phyloP scores from a whole-genome alignment of 2,329 filamentous ascomycete genomes.

The Venturia effusa region DNA sequence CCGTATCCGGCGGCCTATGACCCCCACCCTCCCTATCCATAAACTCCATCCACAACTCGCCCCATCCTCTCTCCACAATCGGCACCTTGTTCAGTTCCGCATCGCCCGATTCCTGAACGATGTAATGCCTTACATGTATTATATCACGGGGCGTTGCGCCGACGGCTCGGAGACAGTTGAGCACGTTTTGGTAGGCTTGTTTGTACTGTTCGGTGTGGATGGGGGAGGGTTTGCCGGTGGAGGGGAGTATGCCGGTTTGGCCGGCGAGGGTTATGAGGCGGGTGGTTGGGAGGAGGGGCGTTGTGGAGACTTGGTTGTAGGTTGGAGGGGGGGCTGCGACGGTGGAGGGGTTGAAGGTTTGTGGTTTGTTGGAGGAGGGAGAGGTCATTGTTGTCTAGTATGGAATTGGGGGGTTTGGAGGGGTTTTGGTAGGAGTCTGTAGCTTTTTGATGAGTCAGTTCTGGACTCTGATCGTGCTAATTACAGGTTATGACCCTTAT shows the following conservation, averaged over 20 bases:
- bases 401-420: too few species aligned
- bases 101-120: slow-evolving; percentile 24
- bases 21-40: slow-evolving; percentile 23
- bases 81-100: slow-evolving; percentile 13
- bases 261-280: slow-evolving; percentile 24
- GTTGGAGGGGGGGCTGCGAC: slow-evolving; percentile 20
- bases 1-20: slow-evolving; percentile 26
- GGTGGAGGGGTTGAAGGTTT: slow-evolving; percentile 20
- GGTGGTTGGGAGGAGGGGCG: slow-evolving; percentile 20
- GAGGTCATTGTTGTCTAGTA: background rate
- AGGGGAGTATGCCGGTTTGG: slow-evolving; percentile 17
- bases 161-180: slow-evolving; percentile 19
- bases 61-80: slow-evolving; percentile 21
- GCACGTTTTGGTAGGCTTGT: slow-evolving; percentile 20
- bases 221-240: background rate
- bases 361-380: slow-evolving; percentile 17
- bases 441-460: too few species aligned
- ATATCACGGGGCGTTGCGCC: slow-evolving; percentile 25
- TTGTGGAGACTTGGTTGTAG: slow-evolving; percentile 22
- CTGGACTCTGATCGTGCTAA: too few species aligned
- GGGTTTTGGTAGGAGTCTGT: too few species aligned
- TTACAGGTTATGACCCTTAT: too few species aligned
- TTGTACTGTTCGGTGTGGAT: slow-evolving; percentile 18
- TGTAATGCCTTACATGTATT: slow-evolving; percentile 24
- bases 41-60: slow-evolving; percentile 23